Base-by-base conservation (phyloP, 306 rosid genomes). In the Cyclanthera cordifolia region DNA sequence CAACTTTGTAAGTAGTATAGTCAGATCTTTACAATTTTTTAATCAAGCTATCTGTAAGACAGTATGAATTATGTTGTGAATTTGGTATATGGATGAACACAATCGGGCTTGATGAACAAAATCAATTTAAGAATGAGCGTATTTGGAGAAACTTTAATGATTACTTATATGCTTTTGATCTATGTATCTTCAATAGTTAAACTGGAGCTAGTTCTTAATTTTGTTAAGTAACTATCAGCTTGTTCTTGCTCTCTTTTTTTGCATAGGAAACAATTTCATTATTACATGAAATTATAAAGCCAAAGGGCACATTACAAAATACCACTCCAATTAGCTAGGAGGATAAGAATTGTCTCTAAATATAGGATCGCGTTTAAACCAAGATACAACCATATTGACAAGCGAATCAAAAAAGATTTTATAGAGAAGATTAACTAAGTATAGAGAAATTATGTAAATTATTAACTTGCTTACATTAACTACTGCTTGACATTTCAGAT, bases 401-500 rank as follows among this genome's bases (percentile, higher is more conserved):
- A 32, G 37, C 5, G 37, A 32, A 32, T 32, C 37, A 32, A 32
- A 32, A 32, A 32, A 32, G 37, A 32, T 32, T 32, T 32, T 32
- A 60, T n/a, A 17, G 28, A 34, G 41, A 5, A 34, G 37, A n/a
- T 59, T 59, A 27, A 15, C 19, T 0, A 28, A 2, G 12, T 57
- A 15, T 1, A 57, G 41, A n/a, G 65, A 57, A 24, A 30, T 59
- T 59, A 59, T 59, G n/a, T 59, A 16, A n/a, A 8, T 59, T 30
- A 34, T 76, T 82, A 55, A 16, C 27, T 16, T 34, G 5, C 34
- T 49, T 53, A 34, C 66, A 69, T 76, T 52, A 19, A 25, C 54
- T 70, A 58, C 67, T 59, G 64, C 67, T 67, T 80, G 82, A 71
- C 59, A 39, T 74, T 79, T 82, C 86, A 93, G 96, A 90, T 93